A percentile compares a stretch with the other conserved stretches of the same genome.
Conservation (phyloP, 1,139 yeast species). For the Blastobotrys malaysiensis region DNA sequence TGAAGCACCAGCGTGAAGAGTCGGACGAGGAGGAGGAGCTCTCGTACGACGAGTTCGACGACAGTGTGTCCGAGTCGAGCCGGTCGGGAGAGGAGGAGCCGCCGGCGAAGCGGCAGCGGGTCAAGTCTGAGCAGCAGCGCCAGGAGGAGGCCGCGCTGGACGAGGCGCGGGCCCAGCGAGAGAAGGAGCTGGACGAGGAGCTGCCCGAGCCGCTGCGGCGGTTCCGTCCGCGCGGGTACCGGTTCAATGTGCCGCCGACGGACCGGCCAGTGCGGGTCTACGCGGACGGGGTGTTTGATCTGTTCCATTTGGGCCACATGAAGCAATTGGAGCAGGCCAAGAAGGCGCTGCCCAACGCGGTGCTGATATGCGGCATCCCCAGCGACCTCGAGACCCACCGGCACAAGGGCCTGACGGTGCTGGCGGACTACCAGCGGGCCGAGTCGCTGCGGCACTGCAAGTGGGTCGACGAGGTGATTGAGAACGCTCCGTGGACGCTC, state of each 20-base stretch:
- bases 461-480: conserved; percentile 97
- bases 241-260: conserved; percentile 73
- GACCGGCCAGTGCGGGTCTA: conserved; percentile 86
- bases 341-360: conserved; percentile 80
- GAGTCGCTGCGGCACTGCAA: conserved; percentile 85
- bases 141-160: conserved; percentile 14
- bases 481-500: conserved; percentile 94
- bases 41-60: neutral
- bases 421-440: conserved; percentile 79
- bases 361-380: conserved; percentile 86
- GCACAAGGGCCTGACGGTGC: conserved; percentile 86
- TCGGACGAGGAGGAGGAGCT: conserved; percentile 1
- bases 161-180: conserved; percentile 29
- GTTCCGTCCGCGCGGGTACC: conserved; percentile 36
- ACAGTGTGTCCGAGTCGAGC: neutral
- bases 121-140: conserved; percentile 12
- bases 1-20: neutral
- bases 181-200: conserved; percentile 50
- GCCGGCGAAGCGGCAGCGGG: conserved; percentile 7
- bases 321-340: conserved; percentile 94
- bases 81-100: conserved; percentile 1
- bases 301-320: conserved; percentile 97
- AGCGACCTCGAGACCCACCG: conserved; percentile 86
- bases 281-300: conserved; percentile 96
- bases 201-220: conserved; percentile 41